Evolutionary conservation across 306 rosid species (phyloP).

Genomic region (Castanea mollissima): DNA sequence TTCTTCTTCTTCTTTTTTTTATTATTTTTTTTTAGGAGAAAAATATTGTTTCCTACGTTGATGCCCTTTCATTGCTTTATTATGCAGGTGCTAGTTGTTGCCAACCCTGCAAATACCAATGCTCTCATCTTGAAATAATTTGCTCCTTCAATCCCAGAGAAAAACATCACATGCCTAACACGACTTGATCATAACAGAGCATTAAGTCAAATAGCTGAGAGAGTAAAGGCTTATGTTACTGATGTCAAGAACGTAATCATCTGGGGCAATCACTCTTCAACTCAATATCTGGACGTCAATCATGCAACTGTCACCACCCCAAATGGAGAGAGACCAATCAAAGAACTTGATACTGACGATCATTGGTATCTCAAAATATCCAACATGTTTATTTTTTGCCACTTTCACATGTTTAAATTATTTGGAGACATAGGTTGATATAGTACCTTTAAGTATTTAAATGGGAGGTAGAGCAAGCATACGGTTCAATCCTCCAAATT

Average conservation of each 20-base stretch:
- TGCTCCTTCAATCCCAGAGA: constrained; percentile 78
- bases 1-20: no score
- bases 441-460: no score
- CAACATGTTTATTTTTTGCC: not conserved
- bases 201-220: constrained; percentile 82
- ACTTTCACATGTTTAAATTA: not conserved
- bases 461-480: no score
- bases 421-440: not conserved
- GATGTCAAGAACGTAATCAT: constrained; percentile 81
- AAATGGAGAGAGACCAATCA: constrained; percentile 44
- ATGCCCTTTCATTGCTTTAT: constrained; percentile 4
- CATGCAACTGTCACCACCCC: constrained; percentile 56
- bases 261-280: constrained; percentile 96
- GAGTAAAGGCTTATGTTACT: constrained; percentile 56
- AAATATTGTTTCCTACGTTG: not conserved
- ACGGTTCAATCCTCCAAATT: no score
- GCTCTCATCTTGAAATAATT: constrained; percentile 80
- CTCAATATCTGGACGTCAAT: constrained; percentile 85
- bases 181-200: constrained; percentile 91
- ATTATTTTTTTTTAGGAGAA: no score
- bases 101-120: constrained; percentile 93
- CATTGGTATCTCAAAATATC: constrained; percentile 46
- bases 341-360: constrained; percentile 54
- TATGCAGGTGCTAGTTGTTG: constrained; percentile 77
- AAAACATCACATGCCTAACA: constrained; percentile 81